These are phyloP conservation scores for Phytopythium delawarense DNA, from an alignment of 352 stramenopile species.

Conservation along the genomic window DNA sequence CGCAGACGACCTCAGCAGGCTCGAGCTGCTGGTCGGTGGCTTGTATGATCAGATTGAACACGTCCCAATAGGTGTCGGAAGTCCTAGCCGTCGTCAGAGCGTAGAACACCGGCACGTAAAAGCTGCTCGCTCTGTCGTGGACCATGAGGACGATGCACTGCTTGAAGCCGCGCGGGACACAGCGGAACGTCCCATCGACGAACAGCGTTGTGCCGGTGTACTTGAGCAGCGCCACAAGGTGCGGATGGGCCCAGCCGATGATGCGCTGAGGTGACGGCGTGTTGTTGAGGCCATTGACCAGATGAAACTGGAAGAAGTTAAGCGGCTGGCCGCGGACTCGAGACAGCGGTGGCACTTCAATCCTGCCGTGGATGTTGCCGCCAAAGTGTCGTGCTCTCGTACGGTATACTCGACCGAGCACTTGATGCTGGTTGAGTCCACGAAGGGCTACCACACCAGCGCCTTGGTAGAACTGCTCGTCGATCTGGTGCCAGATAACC, in stretches of 20 bases:
- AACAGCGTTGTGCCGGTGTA: constrained; percentile 15
- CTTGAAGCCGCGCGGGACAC: constrained; percentile 9
- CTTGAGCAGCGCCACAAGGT: constrained; percentile 9
- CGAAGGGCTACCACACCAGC: too few species aligned
- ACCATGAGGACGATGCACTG: constrained; percentile 18
- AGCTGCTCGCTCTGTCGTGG: constrained; percentile 1
- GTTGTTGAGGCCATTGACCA: constrained; percentile 1
- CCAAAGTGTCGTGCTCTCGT: neutral
- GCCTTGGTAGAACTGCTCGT: too few species aligned
- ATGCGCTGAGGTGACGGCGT: constrained; percentile 9
- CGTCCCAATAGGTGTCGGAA: constrained; percentile 8
- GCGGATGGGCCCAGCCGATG: constrained; percentile 18
- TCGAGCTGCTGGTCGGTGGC: constrained; percentile 6
- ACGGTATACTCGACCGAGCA: neutral
- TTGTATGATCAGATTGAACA: constrained; percentile 11
- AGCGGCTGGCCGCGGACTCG: neutral
- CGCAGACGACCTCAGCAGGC: constrained; percentile 10
- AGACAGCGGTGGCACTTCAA: neutral
- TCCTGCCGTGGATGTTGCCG: neutral
- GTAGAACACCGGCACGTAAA: constrained; percentile 10
- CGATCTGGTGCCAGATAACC: neutral
- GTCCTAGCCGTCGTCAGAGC: constrained; percentile 9
- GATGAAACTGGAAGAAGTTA: neutral
- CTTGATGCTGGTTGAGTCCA: too few species aligned
- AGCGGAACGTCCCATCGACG: constrained; percentile 22